A percentile compares a stretch with the other conserved stretches of the same genome.
Evolutionary conservation across 1,284 basidiomycete genomes (phyloP).

Genomic region (Microbotryum silenes-acaulis): DNA sequence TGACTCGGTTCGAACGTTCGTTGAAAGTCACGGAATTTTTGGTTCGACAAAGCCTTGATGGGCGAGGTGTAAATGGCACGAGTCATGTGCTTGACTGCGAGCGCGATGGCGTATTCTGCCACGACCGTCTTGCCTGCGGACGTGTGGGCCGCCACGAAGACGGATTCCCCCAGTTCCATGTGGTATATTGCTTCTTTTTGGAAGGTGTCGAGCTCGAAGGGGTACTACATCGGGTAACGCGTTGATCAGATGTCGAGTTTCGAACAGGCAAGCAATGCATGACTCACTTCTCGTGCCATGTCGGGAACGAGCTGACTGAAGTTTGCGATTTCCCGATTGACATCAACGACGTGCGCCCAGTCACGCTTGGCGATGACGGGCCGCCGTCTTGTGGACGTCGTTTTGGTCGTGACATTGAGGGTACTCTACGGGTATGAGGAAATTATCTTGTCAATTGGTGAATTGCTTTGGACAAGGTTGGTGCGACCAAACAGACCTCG

Average conservation of each 20-base stretch:
- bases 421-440: too few relatives aligned
- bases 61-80: slow-evolving; percentile 97
- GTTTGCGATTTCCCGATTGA: slow-evolving; percentile 80
- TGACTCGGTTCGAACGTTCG: slow-evolving; percentile 85
- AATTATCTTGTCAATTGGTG: too few relatives aligned
- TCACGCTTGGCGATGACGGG: slow-evolving; percentile 60
- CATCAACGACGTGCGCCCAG: slow-evolving; percentile 96
- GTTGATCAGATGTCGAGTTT: background rate
- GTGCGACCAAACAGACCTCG: slow-evolving; percentile 3
- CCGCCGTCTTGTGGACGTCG: slow-evolving; percentile 17
- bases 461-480: too few relatives aligned
- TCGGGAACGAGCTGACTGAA: slow-evolving; percentile 81
- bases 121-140: slow-evolving; percentile 99
- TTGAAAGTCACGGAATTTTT: slow-evolving; percentile 99
- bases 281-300: slow-evolving; percentile 54
- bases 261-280: background rate
- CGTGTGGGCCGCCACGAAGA: slow-evolving; percentile 98
- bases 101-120: slow-evolving; percentile 94
- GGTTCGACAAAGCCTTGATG: slow-evolving; percentile 97
- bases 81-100: slow-evolving; percentile 97
- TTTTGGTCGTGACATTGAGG: background rate
- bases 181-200: slow-evolving; percentile 99
- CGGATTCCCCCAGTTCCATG: slow-evolving; percentile 92
- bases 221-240: slow-evolving; percentile 50
- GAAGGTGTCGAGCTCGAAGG: slow-evolving; percentile 78